Evolutionary conservation across 2,329 filamentous ascomycete genomes (phyloP), one percentile per base, ranked within the genome.

Genomic region (Bimuria novae-zelandiae): DNA sequence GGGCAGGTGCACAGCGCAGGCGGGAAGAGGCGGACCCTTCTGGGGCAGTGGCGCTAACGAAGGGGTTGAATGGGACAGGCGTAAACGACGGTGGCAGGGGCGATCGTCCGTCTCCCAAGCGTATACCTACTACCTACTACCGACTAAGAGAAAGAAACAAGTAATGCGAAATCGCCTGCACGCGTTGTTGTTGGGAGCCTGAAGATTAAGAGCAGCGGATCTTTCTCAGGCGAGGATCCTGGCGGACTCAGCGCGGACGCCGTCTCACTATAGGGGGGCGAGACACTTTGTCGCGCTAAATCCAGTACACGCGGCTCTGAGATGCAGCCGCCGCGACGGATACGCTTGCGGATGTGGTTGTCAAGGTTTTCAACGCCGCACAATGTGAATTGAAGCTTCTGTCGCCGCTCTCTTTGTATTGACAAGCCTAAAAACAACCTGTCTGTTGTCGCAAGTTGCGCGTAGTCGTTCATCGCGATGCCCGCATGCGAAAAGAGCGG

Each of bases 71-170:
- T 25, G 53, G 56, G 40, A 36, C 3, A 8, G 33, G 49, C 36
- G 14, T 35, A 42, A 71, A 65, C 67, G 69, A 72, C 55, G 44
- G 67, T 59, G 64, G 57, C 55, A 60, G 67, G 53, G 60, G 61
- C 61, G 66, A 69, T 69, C 65, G 63, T 60, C 68, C 61, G 60
- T 54, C 33, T 53, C 42, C 59, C 60, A 51, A 58, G 60, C 56
- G 46, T 30, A 55, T 59, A 51, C 39, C 49, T n/a, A 14, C 40
- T 12, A 3, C 30, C n/a, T n/a, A n/a, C 30, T 12, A 33, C 30
- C 30, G 11, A 33, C 4, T 4, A 33, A 33, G 10, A 11, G n/a
- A n/a, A 11, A 33, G 30, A 11, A n/a, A 12, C 4, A 43, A 43
- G 23, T 14, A 22, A 7, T 10, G 22, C 27, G 25, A n/a, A 41